Evolutionary conservation across 2,329 filamentous ascomycete species (phyloP).

Genomic region (Aspergillus brasiliensis): DNA sequence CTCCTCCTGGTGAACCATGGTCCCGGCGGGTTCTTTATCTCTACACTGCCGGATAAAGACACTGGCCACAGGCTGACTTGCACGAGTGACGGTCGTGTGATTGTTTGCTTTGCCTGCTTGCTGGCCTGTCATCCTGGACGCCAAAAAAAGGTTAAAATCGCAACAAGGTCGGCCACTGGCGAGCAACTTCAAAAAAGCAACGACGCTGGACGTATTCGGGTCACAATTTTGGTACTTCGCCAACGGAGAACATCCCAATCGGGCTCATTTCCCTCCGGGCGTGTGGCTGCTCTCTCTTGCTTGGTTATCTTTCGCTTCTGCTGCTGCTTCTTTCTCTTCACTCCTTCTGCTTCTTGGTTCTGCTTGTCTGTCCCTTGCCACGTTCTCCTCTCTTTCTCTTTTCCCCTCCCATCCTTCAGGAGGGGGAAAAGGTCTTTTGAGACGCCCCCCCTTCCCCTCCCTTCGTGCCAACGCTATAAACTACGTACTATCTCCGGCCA

Average conservation of each 20-base stretch:
- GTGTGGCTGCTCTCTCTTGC: not conserved
- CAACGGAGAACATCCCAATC: not conserved
- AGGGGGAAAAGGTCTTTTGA: not conserved
- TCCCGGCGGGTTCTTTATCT: slow-evolving; percentile 8
- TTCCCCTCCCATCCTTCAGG: not conserved
- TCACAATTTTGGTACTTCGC: slow-evolving; percentile 2
- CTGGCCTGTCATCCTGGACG: slow-evolving; percentile 7
- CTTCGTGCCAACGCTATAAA: not conserved
- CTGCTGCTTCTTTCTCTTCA: not conserved
- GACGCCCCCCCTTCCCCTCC: not conserved
- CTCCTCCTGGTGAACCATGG: slow-evolving; percentile 4
- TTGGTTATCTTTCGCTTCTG: not conserved
- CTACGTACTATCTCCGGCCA: not conserved
- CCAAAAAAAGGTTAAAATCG: slow-evolving; percentile 8
- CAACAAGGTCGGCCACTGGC: slow-evolving; percentile 2
- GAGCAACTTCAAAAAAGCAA: not conserved
- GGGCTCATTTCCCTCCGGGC: not conserved
- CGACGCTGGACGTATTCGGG: slow-evolving; percentile 1
- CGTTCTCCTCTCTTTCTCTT: not conserved
- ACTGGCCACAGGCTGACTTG: slow-evolving; percentile 7
- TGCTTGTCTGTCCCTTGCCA: slow-evolving; percentile 4
- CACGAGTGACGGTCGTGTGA: slow-evolving; percentile 8
- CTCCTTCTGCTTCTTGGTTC: not conserved
- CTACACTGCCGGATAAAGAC: slow-evolving; percentile 5
- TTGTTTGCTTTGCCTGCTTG: not conserved